Evolutionary conservation across 164 flowering plant genomes (phyloP).

Genomic region (Vitis cinerea): DNA sequence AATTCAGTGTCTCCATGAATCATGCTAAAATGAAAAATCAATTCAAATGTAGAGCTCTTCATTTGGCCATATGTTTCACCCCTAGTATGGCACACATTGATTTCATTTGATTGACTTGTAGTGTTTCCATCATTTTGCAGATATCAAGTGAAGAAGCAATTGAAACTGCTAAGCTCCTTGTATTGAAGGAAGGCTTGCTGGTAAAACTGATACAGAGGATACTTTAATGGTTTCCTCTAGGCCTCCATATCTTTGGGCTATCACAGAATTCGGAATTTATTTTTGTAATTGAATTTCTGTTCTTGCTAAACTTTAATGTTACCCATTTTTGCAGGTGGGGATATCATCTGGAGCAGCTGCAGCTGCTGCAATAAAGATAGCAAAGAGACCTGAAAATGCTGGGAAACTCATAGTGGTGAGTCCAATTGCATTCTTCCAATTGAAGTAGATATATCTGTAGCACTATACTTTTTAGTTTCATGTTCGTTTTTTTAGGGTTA

Average conservation of each 20-base stretch:
- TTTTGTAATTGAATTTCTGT: neutral
- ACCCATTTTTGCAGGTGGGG: neutral
- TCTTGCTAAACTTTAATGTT: too few relatives aligned
- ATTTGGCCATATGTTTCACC: too few relatives aligned
- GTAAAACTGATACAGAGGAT: constrained; percentile 12
- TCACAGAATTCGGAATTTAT: neutral
- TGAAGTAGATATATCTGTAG: too few relatives aligned
- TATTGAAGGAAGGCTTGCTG: constrained; percentile 39
- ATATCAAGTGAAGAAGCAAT: constrained; percentile 46
- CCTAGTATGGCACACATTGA: too few relatives aligned
- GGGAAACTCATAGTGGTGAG: constrained; percentile 22
- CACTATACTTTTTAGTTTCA: too few relatives aligned
- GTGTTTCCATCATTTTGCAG: constrained; percentile 13
- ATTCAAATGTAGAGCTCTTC: too few relatives aligned
- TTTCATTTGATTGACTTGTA: neutral
- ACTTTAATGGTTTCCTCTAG: too few relatives aligned
- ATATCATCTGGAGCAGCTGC: constrained; percentile 9
- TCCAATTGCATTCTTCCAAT: too few relatives aligned
- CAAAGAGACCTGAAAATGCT: constrained; percentile 1
- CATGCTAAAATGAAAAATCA: too few relatives aligned
- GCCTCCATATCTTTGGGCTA: neutral
- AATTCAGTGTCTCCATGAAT: too few relatives aligned
- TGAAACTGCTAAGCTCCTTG: constrained; percentile 43
- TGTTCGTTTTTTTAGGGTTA: too few relatives aligned
- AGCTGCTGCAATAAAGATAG: neutral